phyloP scores from a whole-genome alignment of 148 eudicot species.

The Rhododendron henanense region DNA sequence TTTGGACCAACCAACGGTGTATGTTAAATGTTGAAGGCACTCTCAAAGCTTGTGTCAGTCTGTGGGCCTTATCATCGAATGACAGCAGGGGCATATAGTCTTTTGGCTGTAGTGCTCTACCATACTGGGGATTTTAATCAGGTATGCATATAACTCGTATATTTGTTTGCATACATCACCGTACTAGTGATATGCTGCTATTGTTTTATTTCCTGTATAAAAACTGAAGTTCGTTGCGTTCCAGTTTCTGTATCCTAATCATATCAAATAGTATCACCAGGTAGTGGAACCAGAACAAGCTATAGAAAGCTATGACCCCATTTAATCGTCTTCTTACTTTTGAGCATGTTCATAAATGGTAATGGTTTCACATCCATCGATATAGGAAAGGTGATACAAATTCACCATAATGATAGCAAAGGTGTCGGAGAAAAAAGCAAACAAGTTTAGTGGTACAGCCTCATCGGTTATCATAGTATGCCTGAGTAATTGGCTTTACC shows the following conservation, averaged over 20 bases:
- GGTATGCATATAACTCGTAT: conserved; percentile 34
- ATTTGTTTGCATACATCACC: not conserved
- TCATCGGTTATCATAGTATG: not conserved
- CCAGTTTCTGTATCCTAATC: not conserved
- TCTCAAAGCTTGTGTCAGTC: conserved; percentile 93
- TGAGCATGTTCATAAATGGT: not conserved
- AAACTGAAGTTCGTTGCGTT: not conserved
- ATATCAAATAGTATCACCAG: not conserved
- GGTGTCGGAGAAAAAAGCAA: not conserved
- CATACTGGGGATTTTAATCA: conserved; percentile 99
- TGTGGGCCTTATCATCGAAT: conserved; percentile 99
- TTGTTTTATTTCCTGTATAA: not conserved
- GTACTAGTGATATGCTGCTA: not conserved
- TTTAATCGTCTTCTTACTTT: not conserved
- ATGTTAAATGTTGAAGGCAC: conserved; percentile 53
- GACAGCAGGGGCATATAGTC: conserved; percentile 99
- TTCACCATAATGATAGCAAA: not conserved
- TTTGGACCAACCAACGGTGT: conserved; percentile 14
- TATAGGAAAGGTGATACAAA: not conserved
- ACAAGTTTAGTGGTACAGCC: not conserved
- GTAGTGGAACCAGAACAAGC: not conserved
- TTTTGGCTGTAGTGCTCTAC: conserved; percentile 94
- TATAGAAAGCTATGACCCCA: not conserved
- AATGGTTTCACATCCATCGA: not conserved
- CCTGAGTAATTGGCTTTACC: not conserved